Base-by-base conservation (phyloP, 192 early-diverging fungal species). In the Dispira parvispora region DNA sequence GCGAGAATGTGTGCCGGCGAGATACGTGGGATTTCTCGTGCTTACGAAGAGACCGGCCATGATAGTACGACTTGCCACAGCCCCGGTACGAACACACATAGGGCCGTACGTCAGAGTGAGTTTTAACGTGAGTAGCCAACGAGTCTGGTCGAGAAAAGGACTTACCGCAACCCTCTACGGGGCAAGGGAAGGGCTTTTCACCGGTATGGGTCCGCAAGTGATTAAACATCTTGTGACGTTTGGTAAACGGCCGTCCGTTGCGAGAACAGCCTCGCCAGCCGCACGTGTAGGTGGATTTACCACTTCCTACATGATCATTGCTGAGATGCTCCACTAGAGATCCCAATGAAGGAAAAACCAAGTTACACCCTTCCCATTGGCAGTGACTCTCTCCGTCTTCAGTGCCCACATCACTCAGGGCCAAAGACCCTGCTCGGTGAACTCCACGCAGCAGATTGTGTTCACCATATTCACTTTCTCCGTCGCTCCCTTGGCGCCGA, bases 191-290 rank as follows among this genome's bases (percentile, higher is more conserved):
- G 0, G 87, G 87, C 49, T 80, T 76, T 68, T 89, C 87, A 38
- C 87, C 87, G 14, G 84, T 89, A 64, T 89, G 85, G 0, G 81
- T 86, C 3, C 84, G 79, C 52, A 83, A 74, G 65, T 89, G 87
- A 46, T 85, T 85, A 47, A 78, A 77, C 63, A 88, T 76, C 61
- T 88, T 85, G 57, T 85, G 84, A 16, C 83, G 75, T 66, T 85
- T 82, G 63, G 80, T 71, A 73, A 88, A 88, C 25, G 86, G 80
- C 67, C 56, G 65, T 74, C 81, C 46, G 75, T 80, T 65, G 77
- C 87, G 67, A 72, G 76, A 79, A 65, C 76, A 78, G 49, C 68
- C 67, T n/a, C 64, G 66, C 76, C 76, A 78, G 52, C 46, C 57
- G 66, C 76, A 78, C 6, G 60, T 52, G 61, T 78, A 78, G 58